Conservation (phyloP, 108 stramenopile genomes). For the Heterococcus sp. region DNA sequence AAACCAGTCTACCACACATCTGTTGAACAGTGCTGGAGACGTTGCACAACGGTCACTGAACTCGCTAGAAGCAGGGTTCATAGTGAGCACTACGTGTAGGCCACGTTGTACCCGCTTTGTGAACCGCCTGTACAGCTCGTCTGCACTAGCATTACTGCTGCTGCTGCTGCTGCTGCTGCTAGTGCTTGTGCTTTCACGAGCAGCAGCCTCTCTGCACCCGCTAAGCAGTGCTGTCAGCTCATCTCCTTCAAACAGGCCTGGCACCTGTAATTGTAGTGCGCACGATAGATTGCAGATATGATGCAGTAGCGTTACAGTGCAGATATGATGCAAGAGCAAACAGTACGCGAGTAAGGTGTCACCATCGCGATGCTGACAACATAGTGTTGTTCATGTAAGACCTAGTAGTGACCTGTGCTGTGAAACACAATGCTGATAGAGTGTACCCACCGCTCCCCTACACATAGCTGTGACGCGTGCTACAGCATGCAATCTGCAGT, state of each 20-base stretch:
- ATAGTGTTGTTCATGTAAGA: no score
- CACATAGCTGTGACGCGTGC: no score
- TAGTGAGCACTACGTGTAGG: conserved; percentile 97
- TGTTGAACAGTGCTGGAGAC: conserved; percentile 97
- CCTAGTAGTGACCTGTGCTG: no score
- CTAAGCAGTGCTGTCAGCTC: conserved; percentile 86
- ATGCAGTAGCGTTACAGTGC: no score
- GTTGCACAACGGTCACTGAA: conserved; percentile 77
- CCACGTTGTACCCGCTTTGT: conserved; percentile 85
- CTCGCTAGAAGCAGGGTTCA: conserved; percentile 79
- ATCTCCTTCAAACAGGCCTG: conserved; percentile 98
- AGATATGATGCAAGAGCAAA: no score
- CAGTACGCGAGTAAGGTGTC: no score
- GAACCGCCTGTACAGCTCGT: conserved; percentile 86
- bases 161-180: conserved; percentile 56
- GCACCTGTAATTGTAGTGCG: no score
- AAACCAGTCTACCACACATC: conserved; percentile 99
- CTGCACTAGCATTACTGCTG: conserved; percentile 76
- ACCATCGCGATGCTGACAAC: no score
- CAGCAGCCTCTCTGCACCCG: conserved; percentile 72
- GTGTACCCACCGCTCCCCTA: no score
- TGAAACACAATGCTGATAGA: no score
- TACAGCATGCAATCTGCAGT: no score
- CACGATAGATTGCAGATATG: no score
- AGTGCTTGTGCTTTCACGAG: not conserved